These are phyloP conservation scores for Penicillium goetzii DNA, from an alignment of 495 filamentous ascomycete genomes.

Conservation along the genomic window DNA sequence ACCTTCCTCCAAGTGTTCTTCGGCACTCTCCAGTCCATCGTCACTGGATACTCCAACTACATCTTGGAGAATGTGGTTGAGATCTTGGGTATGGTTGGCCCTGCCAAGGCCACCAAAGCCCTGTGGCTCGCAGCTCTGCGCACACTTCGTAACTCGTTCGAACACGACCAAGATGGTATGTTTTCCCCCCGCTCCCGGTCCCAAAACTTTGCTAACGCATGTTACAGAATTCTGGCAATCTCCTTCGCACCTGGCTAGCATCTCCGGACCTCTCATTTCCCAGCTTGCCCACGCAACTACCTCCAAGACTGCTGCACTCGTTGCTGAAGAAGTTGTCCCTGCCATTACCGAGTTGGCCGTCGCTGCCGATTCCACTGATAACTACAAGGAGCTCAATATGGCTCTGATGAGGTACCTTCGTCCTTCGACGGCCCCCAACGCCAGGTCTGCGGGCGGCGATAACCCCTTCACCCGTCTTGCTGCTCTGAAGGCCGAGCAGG, in stretches of 20 bases:
- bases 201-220: constrained; percentile 15
- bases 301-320: constrained; percentile 35
- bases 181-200: not conserved
- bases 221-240: constrained; percentile 82
- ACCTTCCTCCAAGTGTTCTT: constrained; percentile 80
- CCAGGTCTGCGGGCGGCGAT: constrained; percentile 54
- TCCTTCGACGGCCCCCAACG: constrained; percentile 63
- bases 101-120: constrained; percentile 53
- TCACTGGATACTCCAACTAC: constrained; percentile 87
- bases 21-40: constrained; percentile 83
- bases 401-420: constrained; percentile 74
- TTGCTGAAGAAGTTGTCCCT: constrained; percentile 54
- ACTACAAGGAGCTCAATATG: constrained; percentile 84
- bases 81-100: constrained; percentile 57
- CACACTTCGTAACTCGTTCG: constrained; percentile 72
- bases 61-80: constrained; percentile 73
- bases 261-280: constrained; percentile 67
- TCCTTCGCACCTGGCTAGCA: constrained; percentile 75
- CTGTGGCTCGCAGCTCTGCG: constrained; percentile 67
- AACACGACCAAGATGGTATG: constrained; percentile 74
- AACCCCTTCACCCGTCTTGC: constrained; percentile 64
- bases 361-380: constrained; percentile 78
- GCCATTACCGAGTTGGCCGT: constrained; percentile 76
- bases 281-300: constrained; percentile 65
- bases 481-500: constrained; percentile 76